Conservation (phyloP, 345 rosid species). For the Euphorbia pulcherrima region DNA sequence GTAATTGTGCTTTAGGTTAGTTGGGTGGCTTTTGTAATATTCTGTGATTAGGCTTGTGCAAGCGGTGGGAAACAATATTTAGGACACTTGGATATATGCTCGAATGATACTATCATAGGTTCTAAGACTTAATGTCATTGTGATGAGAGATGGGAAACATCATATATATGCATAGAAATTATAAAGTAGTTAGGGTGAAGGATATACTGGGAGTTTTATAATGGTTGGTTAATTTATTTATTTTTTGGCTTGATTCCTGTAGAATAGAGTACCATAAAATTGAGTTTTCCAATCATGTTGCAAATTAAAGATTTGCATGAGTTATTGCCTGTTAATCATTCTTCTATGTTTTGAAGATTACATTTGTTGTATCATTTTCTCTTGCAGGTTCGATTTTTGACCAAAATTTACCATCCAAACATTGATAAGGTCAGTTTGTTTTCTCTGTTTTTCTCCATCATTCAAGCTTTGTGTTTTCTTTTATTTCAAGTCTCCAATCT, state of each 20-base stretch:
- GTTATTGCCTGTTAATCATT: neutral
- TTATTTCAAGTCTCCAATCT: constrained; percentile 1
- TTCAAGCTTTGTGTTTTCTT: neutral
- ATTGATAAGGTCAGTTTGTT: constrained; percentile 71
- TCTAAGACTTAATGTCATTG: neutral
- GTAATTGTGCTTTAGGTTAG: neutral
- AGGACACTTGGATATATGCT: neutral
- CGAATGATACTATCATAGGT: neutral
- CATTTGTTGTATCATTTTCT: constrained; percentile 14
- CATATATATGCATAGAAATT: neutral
- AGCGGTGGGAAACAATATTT: neutral
- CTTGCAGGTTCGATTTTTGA: constrained; percentile 90
- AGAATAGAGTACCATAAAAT: neutral
- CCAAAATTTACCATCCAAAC: constrained; percentile 97
- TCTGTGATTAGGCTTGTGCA: neutral
- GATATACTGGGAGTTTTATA: too few relatives aligned
- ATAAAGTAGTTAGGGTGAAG: neutral
- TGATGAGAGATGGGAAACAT: neutral
- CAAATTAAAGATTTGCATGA: neutral
- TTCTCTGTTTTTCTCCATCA: neutral
- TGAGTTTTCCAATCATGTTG: neutral
- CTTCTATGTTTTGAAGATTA: neutral
- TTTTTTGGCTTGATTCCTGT: neutral
- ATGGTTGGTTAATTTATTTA: neutral
- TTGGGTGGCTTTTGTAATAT: neutral